These are phyloP conservation scores for Biscogniauxia mediterranea DNA, from an alignment of 2,329 filamentous ascomycete species.

Conservation along the genomic window DNA sequence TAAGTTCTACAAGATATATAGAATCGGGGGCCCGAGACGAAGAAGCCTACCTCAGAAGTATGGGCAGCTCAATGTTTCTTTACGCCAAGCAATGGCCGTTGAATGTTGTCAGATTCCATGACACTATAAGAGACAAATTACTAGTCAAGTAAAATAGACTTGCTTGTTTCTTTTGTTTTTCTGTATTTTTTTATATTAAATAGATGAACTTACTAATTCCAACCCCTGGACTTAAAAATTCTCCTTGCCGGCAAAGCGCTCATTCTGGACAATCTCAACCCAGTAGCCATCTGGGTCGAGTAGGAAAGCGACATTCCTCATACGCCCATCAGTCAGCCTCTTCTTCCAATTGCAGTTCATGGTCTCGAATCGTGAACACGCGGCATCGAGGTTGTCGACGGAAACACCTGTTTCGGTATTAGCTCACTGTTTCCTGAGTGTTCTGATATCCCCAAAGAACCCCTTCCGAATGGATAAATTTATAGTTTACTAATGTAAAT, in stretches of 20 bases:
- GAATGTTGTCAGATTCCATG: not conserved
- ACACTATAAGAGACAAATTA: not conserved
- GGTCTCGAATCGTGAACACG: conserved; percentile 82
- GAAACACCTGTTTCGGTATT: conserved; percentile 59
- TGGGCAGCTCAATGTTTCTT: too few relatives aligned
- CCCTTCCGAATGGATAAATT: not conserved
- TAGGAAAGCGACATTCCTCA: conserved; percentile 93
- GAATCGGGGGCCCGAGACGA: not conserved
- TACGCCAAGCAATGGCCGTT: not conserved
- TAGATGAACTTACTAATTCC: not conserved
- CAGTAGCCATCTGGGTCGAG: conserved; percentile 68
- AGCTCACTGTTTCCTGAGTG: conserved; percentile 4
- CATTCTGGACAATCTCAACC: conserved; percentile 72
- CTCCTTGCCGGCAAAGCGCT: conserved; percentile 55
- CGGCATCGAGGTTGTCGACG: conserved; percentile 85
- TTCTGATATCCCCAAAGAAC: not conserved
- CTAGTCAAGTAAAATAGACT: not conserved
- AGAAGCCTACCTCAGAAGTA: not conserved
- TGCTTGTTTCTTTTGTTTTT: not conserved
- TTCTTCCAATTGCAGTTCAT: conserved; percentile 90
- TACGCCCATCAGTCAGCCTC: conserved; percentile 82
- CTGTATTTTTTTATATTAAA: not conserved
- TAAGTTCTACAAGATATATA: not conserved
- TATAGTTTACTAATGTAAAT: not conserved
- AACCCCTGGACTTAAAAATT: conserved; percentile 43